phyloP scores from a whole-genome alignment of 2,329 filamentous ascomycete species.

The Leptodontidium sp. region DNA sequence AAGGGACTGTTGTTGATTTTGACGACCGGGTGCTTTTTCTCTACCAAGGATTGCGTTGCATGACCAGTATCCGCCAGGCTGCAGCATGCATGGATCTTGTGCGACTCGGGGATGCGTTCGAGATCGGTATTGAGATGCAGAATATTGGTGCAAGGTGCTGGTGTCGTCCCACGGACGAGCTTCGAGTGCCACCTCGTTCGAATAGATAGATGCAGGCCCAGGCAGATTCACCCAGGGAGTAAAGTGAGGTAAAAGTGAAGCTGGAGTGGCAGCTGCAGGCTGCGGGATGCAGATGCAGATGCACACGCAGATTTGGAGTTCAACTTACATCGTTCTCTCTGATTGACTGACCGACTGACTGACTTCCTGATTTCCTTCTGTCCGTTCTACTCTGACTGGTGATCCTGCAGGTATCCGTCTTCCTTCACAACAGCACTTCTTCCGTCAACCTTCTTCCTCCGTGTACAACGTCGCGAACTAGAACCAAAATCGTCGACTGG shows the following conservation, averaged over 20 bases:
- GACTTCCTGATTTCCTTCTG: slow-evolving; percentile 11
- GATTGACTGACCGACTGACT: slow-evolving; percentile 8
- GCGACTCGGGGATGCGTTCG: slow-evolving; percentile 34
- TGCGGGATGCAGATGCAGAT: slow-evolving; percentile 7
- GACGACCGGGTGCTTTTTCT: slow-evolving; percentile 29
- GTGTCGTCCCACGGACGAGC: slow-evolving; percentile 25
- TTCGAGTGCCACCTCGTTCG: slow-evolving; percentile 37
- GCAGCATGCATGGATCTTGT: slow-evolving; percentile 47
- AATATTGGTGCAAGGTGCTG: slow-evolving; percentile 19
- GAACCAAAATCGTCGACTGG: slow-evolving; percentile 37
- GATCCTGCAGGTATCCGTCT: slow-evolving; percentile 33
- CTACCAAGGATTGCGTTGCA: slow-evolving; percentile 41
- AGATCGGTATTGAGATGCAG: slow-evolving; percentile 23
- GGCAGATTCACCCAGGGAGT: slow-evolving; percentile 25
- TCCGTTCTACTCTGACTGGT: slow-evolving; percentile 7
- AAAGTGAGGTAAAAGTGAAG: neutral
- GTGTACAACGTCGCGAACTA: slow-evolving; percentile 42
- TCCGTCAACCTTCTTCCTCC: slow-evolving; percentile 46
- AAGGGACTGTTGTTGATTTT: slow-evolving; percentile 34
- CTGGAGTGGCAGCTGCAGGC: slow-evolving; percentile 4
- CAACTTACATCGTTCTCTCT: slow-evolving; percentile 23
- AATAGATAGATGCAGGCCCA: slow-evolving; percentile 8
- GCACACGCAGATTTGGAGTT: slow-evolving; percentile 14
- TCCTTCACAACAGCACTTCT: slow-evolving; percentile 34
- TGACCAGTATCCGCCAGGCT: slow-evolving; percentile 45